A percentile compares a stretch with the other conserved stretches of the same genome.
These are phyloP conservation scores for Nicotiana obtusifolia DNA, from an alignment of 257 asterid species.

Conservation along the genomic window DNA sequence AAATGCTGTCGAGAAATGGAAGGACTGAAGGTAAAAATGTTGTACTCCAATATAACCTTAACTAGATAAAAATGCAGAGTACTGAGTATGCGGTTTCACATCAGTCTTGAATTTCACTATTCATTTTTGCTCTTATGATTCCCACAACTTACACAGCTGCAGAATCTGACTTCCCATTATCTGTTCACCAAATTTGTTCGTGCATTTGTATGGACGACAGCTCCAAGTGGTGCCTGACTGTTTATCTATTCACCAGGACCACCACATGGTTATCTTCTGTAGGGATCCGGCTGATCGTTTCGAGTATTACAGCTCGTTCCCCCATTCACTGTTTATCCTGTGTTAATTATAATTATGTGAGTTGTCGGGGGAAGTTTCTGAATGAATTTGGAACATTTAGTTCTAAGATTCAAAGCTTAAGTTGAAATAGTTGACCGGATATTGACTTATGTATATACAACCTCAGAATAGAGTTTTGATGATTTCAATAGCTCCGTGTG, in stretches of 20 bases:
- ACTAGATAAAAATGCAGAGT: conserved; percentile 28
- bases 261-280: not conserved
- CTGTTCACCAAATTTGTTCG: conserved; percentile 2
- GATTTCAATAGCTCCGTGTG: no score
- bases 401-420: no score
- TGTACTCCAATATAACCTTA: conserved; percentile 35
- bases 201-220: not conserved
- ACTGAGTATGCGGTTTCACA: conserved; percentile 23
- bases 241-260: conserved; percentile 2
- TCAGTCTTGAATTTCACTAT: conserved; percentile 1
- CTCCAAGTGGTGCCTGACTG: not conserved
- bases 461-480: no score
- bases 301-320: no score
- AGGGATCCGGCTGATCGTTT: no score
- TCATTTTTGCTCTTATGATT: not conserved
- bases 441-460: no score
- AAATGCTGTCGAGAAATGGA: conserved; percentile 41
- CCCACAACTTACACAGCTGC: conserved; percentile 2
- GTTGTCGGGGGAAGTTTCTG: no score
- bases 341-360: no score
- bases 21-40: conserved; percentile 13
- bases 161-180: conserved; percentile 16
- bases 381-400: no score
- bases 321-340: no score
- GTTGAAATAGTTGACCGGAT: no score